Conservation (phyloP, 2,329 filamentous ascomycete genomes). For the Colletotrichum liaoningense region DNA sequence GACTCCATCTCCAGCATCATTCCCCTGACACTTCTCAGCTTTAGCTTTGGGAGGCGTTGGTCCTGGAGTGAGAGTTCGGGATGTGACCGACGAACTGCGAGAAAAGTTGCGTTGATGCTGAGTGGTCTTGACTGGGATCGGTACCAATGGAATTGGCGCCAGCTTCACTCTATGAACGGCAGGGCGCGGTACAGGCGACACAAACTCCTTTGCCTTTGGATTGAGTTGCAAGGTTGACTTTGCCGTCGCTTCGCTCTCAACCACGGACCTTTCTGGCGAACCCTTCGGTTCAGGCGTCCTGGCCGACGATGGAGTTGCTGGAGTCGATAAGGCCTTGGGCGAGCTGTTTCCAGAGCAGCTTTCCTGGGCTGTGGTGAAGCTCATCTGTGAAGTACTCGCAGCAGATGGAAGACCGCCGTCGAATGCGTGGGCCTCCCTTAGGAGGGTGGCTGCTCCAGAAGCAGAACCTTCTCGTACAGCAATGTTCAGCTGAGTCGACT, state of each 20-base stretch:
- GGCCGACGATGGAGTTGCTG: conserved; percentile 10
- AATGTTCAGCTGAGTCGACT: background rate
- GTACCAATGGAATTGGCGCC: conserved; percentile 10
- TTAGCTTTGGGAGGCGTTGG: background rate
- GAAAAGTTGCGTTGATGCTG: conserved; percentile 8
- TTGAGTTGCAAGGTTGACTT: conserved; percentile 1
- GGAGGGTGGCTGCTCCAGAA: background rate
- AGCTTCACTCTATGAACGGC: background rate
- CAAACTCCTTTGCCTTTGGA: conserved; percentile 22
- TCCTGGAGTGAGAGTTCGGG: conserved; percentile 19
- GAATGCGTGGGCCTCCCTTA: background rate
- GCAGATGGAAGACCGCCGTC: background rate
- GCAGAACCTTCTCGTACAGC: background rate
- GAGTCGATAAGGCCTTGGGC: background rate
- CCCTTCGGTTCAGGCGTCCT: background rate
- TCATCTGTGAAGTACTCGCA: conserved; percentile 2
- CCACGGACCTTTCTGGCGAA: background rate
- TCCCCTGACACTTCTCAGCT: background rate
- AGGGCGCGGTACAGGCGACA: background rate
- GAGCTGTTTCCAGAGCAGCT: conserved; percentile 7
- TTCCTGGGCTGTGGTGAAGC: conserved; percentile 13
- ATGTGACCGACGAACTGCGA: conserved; percentile 10
- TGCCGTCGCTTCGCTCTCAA: background rate
- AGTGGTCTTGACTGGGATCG: conserved; percentile 13
- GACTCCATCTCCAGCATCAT: background rate